Evolutionary conservation across 2,329 filamentous ascomycete species (phyloP).

Genomic region (Coniochaeta ligniaria): DNA sequence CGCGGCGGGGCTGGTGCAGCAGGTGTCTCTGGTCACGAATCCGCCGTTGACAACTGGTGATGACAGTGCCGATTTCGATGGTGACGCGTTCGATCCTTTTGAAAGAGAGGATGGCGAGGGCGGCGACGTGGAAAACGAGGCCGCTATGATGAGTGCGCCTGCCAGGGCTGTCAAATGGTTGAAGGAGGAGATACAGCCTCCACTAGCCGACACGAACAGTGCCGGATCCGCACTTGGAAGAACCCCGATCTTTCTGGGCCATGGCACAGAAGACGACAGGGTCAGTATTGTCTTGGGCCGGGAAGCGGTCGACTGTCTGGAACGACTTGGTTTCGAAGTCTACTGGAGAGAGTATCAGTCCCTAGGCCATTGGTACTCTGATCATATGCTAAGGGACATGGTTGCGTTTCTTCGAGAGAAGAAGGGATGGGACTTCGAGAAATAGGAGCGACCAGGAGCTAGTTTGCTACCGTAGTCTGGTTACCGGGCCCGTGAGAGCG

Average conservation of each 20-base stretch:
- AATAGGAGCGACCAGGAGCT: background rate
- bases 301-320: constrained; percentile 24
- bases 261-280: constrained; percentile 34
- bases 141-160: background rate
- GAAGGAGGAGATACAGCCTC: constrained; percentile 13
- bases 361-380: constrained; percentile 36
- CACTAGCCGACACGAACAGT: background rate
- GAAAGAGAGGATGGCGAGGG: background rate
- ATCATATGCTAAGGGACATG: background rate
- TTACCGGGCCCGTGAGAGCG: too few relatives aligned
- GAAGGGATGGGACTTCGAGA: background rate
- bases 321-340: constrained; percentile 23
- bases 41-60: constrained; percentile 4
- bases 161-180: constrained; percentile 5
- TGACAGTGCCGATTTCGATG: background rate
- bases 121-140: constrained; percentile 3
- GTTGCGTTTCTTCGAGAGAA: background rate
- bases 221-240: background rate
- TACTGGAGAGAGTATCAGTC: constrained; percentile 29
- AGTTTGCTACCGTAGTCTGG: background rate
- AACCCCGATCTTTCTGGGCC: constrained; percentile 37
- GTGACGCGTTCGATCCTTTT: constrained; percentile 13
- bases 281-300: constrained; percentile 28
- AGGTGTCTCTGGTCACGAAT: background rate
- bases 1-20: constrained; percentile 18